Evolutionary conservation across 2,329 filamentous ascomycete species (phyloP).

Genomic region (Aspergillus sp.): DNA sequence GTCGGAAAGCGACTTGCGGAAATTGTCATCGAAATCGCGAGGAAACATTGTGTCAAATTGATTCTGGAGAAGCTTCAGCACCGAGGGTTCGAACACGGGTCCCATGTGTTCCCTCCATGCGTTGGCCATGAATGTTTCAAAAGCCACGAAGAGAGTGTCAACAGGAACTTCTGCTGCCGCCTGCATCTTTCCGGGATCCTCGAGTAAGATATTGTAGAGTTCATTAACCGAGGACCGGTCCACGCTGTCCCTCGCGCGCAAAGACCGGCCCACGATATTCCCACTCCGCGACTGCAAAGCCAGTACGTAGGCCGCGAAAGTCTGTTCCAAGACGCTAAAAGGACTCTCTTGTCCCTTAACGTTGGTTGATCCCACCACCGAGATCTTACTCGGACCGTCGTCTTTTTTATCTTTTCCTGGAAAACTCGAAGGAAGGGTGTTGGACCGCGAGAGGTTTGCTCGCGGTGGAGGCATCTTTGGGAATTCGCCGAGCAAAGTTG

Average conservation of each 20-base stretch:
- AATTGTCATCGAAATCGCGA: slow-evolving; percentile 55
- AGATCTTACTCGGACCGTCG: slow-evolving; percentile 33
- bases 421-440: slow-evolving; percentile 42
- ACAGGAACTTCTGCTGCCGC: slow-evolving; percentile 71
- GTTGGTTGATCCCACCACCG: slow-evolving; percentile 53
- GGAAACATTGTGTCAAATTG: slow-evolving; percentile 43
- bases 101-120: slow-evolving; percentile 90
- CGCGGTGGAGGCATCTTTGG: slow-evolving; percentile 42
- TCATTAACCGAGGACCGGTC: slow-evolving; percentile 84
- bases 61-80: slow-evolving; percentile 69
- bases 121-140: slow-evolving; percentile 86
- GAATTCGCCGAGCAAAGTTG: slow-evolving; percentile 41
- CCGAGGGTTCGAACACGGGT: slow-evolving; percentile 69
- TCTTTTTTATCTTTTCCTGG: slow-evolving; percentile 48
- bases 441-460: slow-evolving; percentile 40
- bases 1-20: slow-evolving; percentile 51
- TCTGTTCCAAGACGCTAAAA: slow-evolving; percentile 74
- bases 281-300: slow-evolving; percentile 82
- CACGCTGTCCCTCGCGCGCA: slow-evolving; percentile 66
- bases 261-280: slow-evolving; percentile 73
- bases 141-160: slow-evolving; percentile 84
- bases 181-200: slow-evolving; percentile 76
- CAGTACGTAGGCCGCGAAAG: slow-evolving; percentile 77
- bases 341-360: slow-evolving; percentile 59
- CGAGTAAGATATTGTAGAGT: slow-evolving; percentile 82